Base-by-base conservation (phyloP, 345 rosid genomes). In the Lepidium didymum region DNA sequence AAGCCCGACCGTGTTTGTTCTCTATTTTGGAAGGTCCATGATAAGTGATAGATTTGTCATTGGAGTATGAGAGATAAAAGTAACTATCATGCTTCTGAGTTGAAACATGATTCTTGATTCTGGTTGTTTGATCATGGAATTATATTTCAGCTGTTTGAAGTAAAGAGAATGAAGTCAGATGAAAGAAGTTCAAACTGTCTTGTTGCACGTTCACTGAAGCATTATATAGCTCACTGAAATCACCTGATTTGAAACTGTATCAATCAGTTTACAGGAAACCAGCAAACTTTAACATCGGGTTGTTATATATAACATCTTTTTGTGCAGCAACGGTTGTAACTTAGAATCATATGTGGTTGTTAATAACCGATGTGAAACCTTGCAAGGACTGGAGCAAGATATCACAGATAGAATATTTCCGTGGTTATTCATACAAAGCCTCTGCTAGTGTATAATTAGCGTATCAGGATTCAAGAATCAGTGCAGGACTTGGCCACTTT, bases 371-470 rank as follows among this genome's bases (percentile, higher is more conserved):
- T 85, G 70, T 7, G 85, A 91, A 78, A 78, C 87, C 70, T 94
- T 97, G 99, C 95, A 94, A 66, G 97, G 96, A 11, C 79, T 94
- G 67, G 99, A 89, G 62, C 97, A 91, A 79, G 95, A 91, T 80
- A 87, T 91, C 70, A 89, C 97, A 7, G 72, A 73, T 71, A 80
- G 78, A 61, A n/a, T n/a, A 77, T 91, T 69, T 79, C 83, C 78
- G 80, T 34, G 88, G 90, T 60, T 69, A 34, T 46, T 80, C 82
- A 56, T 91, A 86, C 71, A 68, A 77, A 15, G 86, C 89, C 67
- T 81, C 88, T 58, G 97, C 96, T 56, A 13, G 25, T 73, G 90
- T n/a, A n/a, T n/a, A n/a, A n/a, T 94, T 75, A 91, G 95, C 19
- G 87, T 86, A 12, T 86, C 85, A 0, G 97, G 92, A 40, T 81